Evolutionary conservation across 345 rosid species (phyloP), one percentile per base, ranked within the genome.

Genomic region (Euclidium syriacum): DNA sequence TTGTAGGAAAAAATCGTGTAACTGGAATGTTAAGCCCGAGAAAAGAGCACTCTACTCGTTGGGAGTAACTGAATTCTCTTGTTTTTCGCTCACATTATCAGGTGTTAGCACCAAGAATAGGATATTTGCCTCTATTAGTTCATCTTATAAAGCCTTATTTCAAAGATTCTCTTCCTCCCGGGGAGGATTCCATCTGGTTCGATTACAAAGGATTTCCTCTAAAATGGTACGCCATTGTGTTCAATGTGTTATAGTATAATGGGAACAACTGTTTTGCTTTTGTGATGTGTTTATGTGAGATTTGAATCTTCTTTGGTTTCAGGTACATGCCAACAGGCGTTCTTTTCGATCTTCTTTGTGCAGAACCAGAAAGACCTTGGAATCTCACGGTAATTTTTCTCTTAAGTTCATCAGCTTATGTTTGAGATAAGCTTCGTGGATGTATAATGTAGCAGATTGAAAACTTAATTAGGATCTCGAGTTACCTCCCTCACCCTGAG

Each of bases 291-390:
- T 62, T 12, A 23, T 12, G 18, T 58, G 55, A 59, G 15, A 50
- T 9, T 4, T 65, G 49, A 16, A 19, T 50, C 48, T 59, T 52
- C 14, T 52, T 29, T 65, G 22, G 34, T 63, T 67, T 64, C 62
- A 88, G 98, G 98, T 80, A 83, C 63, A 81, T 84, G 61, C 99
- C 99, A 0, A 89, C 96, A 4, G 99, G 97, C 10, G 91, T 83
- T 63, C 95, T 94, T 38, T 94, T 87, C 57, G 99, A 94, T 74
- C 96, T 89, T 80, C 69, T 89, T 0, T 94, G 96, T 19, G 72
- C 87, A 1, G 87, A 89, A 65, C 97, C 96, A 0, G 88, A 87
- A 78, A 74, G 97, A 67, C 99, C 97, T 49, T 89, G 99, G 99
- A 87, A 87, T 76, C 77, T 94, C 69, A 89, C 99, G 58, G 99